Percentiles rank a stretch among this genome's conserved stretches.
Conservation (phyloP, 352 stramenopile species). For the Globisporangium canariense region DNA sequence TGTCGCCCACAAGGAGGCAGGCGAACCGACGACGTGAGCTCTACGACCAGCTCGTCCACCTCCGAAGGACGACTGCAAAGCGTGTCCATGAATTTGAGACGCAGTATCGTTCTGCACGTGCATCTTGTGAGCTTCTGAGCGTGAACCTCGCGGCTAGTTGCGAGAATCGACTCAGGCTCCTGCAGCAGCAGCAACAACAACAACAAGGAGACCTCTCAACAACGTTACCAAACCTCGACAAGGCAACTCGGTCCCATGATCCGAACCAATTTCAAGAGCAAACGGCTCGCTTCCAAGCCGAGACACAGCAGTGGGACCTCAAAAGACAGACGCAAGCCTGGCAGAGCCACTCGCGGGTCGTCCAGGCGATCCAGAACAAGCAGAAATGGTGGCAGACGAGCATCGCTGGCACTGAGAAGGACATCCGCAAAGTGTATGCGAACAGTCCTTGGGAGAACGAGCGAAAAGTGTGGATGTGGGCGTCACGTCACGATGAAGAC, state of each 20-base stretch:
- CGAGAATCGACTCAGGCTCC: conserved; percentile 33
- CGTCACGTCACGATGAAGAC: conserved; percentile 5
- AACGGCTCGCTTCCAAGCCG: conserved; percentile 8
- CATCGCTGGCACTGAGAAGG: conserved; percentile 35
- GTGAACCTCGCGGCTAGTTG: conserved; percentile 36
- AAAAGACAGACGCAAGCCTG: conserved; percentile 31
- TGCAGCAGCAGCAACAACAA: conserved; percentile 15
- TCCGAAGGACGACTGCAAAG: conserved; percentile 25
- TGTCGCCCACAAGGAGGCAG: conserved; percentile 13
- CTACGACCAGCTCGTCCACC: conserved; percentile 36
- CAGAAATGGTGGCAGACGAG: conserved; percentile 49
- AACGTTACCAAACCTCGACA: not conserved
- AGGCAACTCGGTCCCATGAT: not conserved
- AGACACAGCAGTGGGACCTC: conserved; percentile 13
- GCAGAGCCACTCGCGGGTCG: conserved; percentile 30
- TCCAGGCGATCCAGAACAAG: conserved; percentile 34
- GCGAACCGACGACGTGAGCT: conserved; percentile 30
- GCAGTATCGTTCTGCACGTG: conserved; percentile 12
- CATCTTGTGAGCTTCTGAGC: conserved; percentile 19
- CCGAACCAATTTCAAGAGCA: not conserved
- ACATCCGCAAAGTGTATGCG: conserved; percentile 44
- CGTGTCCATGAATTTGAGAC: conserved; percentile 21
- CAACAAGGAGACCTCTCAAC: conserved; percentile 12
- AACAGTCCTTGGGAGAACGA: conserved; percentile 45
- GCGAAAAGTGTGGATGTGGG: conserved; percentile 49